A percentile compares a stretch with the other conserved stretches of the same genome.
Conservation (phyloP, 371 early-diverging fungal genomes). For the Zychaea mexicana region DNA sequence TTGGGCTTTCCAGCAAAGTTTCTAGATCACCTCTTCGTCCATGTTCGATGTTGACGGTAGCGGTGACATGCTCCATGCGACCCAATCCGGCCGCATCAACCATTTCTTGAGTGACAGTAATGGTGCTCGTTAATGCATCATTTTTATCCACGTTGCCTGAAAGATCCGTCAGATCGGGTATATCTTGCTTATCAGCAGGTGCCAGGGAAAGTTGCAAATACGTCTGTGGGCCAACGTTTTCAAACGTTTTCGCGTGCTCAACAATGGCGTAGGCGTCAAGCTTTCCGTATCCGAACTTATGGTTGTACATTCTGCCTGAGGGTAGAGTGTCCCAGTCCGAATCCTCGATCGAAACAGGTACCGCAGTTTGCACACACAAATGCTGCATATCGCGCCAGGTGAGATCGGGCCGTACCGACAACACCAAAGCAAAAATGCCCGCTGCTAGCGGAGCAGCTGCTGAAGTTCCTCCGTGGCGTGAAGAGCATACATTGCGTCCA, state of each 20-base stretch:
- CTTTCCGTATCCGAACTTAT: constrained; percentile 91
- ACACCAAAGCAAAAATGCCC: constrained; percentile 77
- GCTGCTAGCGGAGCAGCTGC: constrained; percentile 90
- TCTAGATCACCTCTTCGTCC: constrained; percentile 80
- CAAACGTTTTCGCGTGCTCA: constrained; percentile 63
- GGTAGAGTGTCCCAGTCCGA: constrained; percentile 66
- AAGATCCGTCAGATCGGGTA: constrained; percentile 41
- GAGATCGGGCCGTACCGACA: constrained; percentile 76
- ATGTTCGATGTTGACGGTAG: constrained; percentile 80
- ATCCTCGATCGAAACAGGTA: constrained; percentile 69
- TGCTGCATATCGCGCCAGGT: constrained; percentile 92
- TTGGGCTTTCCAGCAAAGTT: constrained; percentile 75
- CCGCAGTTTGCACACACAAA: constrained; percentile 76
- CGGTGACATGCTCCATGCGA: constrained; percentile 83
- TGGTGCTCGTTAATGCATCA: constrained; percentile 21
- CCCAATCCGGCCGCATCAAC: constrained; percentile 52
- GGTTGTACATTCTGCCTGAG: constrained; percentile 76
- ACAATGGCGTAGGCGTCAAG: constrained; percentile 86
- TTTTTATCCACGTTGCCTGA: constrained; percentile 17
- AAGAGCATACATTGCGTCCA: constrained; percentile 61
- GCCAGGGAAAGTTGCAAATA: constrained; percentile 28
- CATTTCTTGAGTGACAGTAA: constrained; percentile 42
- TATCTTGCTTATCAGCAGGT: constrained; percentile 13
- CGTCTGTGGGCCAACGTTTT: constrained; percentile 64
- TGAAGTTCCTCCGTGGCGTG: constrained; percentile 83